Conservation (phyloP, 2,329 filamentous ascomycete species). For the Capronia americana region DNA sequence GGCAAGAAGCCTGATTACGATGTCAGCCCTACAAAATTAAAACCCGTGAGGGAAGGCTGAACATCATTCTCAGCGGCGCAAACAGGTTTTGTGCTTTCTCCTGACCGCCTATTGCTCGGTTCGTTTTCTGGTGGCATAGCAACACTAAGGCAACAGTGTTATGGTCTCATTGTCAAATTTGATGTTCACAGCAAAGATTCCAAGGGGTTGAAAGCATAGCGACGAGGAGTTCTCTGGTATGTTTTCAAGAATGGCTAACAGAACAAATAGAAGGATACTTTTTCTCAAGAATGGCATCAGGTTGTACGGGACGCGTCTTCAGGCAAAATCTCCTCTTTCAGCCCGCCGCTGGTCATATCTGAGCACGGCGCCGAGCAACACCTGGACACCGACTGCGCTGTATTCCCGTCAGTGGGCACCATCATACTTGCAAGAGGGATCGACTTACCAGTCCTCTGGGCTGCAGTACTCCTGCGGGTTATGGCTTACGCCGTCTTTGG, state of each 20-base stretch:
- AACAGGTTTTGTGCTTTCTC: neutral
- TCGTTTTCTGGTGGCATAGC: neutral
- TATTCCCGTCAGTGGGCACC: constrained; percentile 15
- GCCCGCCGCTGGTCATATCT: constrained; percentile 51
- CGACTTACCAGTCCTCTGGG: constrained; percentile 59
- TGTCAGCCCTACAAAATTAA: constrained; percentile 14
- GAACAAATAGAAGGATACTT: constrained; percentile 2
- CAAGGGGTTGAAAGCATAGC: neutral
- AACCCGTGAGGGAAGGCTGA: neutral
- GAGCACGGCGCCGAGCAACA: constrained; percentile 43
- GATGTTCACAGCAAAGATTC: neutral
- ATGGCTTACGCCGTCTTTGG: constrained; percentile 68
- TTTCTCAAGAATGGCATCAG: constrained; percentile 2
- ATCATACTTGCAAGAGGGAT: neutral
- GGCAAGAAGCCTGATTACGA: constrained; percentile 27
- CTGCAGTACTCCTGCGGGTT: constrained; percentile 69
- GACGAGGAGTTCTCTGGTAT: neutral
- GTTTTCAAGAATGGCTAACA: neutral
- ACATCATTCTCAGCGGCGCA: neutral
- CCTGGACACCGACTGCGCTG: constrained; percentile 43
- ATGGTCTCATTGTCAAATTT: neutral
- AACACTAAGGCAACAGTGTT: neutral
- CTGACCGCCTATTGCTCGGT: neutral
- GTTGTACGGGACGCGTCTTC: constrained; percentile 5
- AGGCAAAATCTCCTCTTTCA: constrained; percentile 33